Conservation (phyloP, 192 early-diverging fungal species). For the Coemansia sp. region DNA sequence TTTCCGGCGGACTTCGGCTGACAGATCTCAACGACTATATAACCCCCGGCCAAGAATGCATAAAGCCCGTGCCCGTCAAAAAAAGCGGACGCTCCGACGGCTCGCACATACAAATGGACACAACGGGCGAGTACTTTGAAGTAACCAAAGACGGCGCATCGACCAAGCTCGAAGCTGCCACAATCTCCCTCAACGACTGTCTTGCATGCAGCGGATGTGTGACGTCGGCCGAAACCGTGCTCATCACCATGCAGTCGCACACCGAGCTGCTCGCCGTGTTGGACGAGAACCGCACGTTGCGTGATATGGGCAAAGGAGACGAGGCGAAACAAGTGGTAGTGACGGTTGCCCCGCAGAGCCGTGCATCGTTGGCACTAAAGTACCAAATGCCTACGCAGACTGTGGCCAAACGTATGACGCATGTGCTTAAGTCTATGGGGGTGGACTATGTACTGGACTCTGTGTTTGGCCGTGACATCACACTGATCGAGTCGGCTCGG, state of each 20-base stretch:
- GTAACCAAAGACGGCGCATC: conserved; percentile 84
- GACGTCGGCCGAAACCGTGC: conserved; percentile 94
- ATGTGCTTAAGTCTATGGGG: conserved; percentile 78
- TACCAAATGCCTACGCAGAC: conserved; percentile 68
- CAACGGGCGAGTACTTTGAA: conserved; percentile 84
- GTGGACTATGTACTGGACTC: conserved; percentile 87
- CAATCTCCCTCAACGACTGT: conserved; percentile 93
- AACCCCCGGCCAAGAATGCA: conserved; percentile 94
- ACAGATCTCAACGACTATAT: conserved; percentile 98
- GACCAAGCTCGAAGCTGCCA: conserved; percentile 80
- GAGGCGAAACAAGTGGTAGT: conserved; percentile 64
- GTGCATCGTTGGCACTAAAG: conserved; percentile 88
- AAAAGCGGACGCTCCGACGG: conserved; percentile 62
- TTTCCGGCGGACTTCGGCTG: conserved; percentile 82
- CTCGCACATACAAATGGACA: conserved; percentile 71
- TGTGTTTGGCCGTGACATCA: conserved; percentile 84
- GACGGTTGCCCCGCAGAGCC: conserved; percentile 85
- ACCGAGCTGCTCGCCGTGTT: conserved; percentile 68
- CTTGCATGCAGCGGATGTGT: conserved; percentile 98
- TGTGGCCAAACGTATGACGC: conserved; percentile 68
- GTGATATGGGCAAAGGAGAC: conserved; percentile 15
- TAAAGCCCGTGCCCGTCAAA: conserved; percentile 86
- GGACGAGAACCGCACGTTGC: conserved; percentile 41
- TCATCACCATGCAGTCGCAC: conserved; percentile 91
- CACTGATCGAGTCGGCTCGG: conserved; percentile 75